These are phyloP conservation scores for Penicillium desertorum DNA, from an alignment of 495 filamentous ascomycete species.

Conservation along the genomic window DNA sequence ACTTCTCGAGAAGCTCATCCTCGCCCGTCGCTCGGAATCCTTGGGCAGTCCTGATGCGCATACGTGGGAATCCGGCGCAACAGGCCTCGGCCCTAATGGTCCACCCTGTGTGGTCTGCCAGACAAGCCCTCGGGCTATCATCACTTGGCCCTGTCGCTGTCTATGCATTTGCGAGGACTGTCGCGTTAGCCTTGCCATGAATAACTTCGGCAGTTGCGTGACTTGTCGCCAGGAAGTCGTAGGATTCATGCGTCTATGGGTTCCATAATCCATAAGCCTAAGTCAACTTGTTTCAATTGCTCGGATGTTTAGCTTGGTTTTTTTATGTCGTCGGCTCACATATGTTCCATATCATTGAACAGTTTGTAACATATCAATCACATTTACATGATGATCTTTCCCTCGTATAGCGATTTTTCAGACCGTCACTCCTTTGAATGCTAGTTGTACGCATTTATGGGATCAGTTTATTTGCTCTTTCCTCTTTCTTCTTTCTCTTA, in stretches of 20 bases:
- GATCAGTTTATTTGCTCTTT: too few species aligned
- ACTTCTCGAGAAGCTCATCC: constrained; percentile 78
- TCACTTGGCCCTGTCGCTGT: constrained; percentile 96
- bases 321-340: background rate
- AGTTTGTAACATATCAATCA: constrained; percentile 26
- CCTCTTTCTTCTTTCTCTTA: too few species aligned
- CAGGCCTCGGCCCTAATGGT: constrained; percentile 69
- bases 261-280: constrained; percentile 78
- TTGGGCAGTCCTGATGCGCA: constrained; percentile 22
- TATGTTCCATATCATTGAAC: background rate
- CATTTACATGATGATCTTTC: constrained; percentile 11
- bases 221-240: constrained; percentile 85
- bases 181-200: constrained; percentile 88
- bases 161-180: constrained; percentile 94
- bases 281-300: constrained; percentile 5
- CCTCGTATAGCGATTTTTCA: background rate
- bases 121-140: constrained; percentile 77
- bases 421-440: background rate
- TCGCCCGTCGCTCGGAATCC: constrained; percentile 52
- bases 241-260: constrained; percentile 86
- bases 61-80: constrained; percentile 66
- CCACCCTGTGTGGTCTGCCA: constrained; percentile 95
- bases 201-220: constrained; percentile 93
- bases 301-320: background rate
- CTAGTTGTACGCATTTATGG: background rate